phyloP scores from a whole-genome alignment of 768 basidiomycete genomes.

The Royoungia palumana region DNA sequence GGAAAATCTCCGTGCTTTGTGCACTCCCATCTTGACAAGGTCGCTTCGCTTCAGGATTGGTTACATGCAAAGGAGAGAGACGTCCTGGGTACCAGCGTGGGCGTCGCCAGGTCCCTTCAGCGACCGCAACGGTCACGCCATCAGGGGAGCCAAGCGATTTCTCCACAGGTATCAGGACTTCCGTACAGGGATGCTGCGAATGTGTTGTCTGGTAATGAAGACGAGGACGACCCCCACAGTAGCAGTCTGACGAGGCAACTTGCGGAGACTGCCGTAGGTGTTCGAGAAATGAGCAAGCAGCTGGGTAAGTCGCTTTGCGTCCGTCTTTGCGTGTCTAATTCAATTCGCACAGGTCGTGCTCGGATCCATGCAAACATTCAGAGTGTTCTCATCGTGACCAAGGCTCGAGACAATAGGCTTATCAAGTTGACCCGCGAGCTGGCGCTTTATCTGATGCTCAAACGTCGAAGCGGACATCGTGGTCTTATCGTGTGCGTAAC shows the following conservation, averaged over 20 bases:
- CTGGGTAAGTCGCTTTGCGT: slow-evolving; percentile 58
- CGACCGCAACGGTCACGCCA: slow-evolving; percentile 13
- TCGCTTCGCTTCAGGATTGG: slow-evolving; percentile 76
- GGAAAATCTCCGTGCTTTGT: slow-evolving; percentile 83
- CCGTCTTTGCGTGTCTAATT: slow-evolving; percentile 5
- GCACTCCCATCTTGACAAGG: slow-evolving; percentile 86
- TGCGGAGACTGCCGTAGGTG: slow-evolving; percentile 95
- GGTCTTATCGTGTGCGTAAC: slow-evolving; percentile 79
- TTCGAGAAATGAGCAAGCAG: slow-evolving; percentile 98
- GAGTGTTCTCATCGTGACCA: slow-evolving; percentile 92
- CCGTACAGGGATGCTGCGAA: slow-evolving; percentile 15
- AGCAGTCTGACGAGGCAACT: slow-evolving; percentile 86
- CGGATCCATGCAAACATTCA: slow-evolving; percentile 90
- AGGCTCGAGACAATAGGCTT: slow-evolving; percentile 94
- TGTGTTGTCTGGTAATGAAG: slow-evolving; percentile 33
- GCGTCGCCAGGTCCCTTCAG: slow-evolving; percentile 50
- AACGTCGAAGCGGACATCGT: slow-evolving; percentile 60
- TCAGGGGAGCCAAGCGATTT: slow-evolving; percentile 3
- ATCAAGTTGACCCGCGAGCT: slow-evolving; percentile 94
- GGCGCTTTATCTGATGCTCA: slow-evolving; percentile 93
- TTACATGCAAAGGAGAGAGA: slow-evolving; percentile 40
- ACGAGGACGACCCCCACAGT: slow-evolving; percentile 68
- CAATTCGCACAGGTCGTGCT: slow-evolving; percentile 68
- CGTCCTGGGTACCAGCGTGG: slow-evolving; percentile 36
- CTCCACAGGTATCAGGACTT: slow-evolving; percentile 14